Base-by-base conservation (phyloP, 345 rosid species). In the Eucalyptus sideroxylon region DNA sequence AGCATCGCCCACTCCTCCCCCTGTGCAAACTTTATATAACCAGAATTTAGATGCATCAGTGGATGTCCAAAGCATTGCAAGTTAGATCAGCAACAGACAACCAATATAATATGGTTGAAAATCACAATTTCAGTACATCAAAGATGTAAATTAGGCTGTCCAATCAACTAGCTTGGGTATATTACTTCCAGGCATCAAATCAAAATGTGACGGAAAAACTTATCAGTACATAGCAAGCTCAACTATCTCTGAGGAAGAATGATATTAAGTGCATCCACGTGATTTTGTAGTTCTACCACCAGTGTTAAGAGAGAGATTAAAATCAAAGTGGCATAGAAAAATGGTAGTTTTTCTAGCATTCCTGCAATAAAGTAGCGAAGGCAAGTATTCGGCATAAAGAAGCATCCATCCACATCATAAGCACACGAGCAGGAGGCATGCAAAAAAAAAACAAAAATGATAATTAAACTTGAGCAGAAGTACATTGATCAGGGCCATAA, bases 1-100 rank as follows among this genome's bases (percentile, higher is more conserved):
- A 97, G 97, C 89, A 87, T 60, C 89, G 93, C 91, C 99, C 99
- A 97, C 87, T 97, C 98, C 89, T 96, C 99, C 91, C 94, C 94
- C 92, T 95, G 97, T 44, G 99, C 98, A 90, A 98, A 96, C 99
- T 98, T 40, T 40, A 77, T 40, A 77, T 40, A 40, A 77, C 47
- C 47, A 77, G 83, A 21, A 77, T 77, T 77, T 40, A 77, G 30
- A 77, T 77, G 85, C 47, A 23, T 77, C 85, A 40, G 47, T 21
- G 24, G 85, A 40, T 40, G 85, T 40, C 85, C 5, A 9, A 77
- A 77, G 47, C 47, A 77, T 6, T 77, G 27, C 47, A 2, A 77
- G 85, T 40, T 77, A 77, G 83, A 21, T 19, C 83, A 72, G 42
- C 27, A 72, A 72, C 27, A 72, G 27, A 72, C 2, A 1, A 37